phyloP scores from a whole-genome alignment of 805 yeast genomes.

The Scheffersomyces ergatensis region DNA sequence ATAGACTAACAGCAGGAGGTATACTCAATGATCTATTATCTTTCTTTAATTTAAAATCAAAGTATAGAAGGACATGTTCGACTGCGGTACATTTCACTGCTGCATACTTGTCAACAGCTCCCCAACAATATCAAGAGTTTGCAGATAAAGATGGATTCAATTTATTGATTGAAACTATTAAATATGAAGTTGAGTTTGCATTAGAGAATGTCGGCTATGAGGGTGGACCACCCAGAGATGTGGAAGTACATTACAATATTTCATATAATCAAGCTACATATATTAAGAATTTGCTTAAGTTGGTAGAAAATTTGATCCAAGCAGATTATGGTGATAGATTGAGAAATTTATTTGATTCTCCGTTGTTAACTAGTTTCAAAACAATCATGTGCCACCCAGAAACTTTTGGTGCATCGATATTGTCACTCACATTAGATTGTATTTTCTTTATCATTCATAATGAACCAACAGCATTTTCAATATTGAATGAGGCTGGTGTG shows the following conservation, averaged over 20 bases:
- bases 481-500: slow-evolving; percentile 74
- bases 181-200: slow-evolving; percentile 64
- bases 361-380: slow-evolving; percentile 62
- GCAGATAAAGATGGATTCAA: slow-evolving; percentile 66
- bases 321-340: slow-evolving; percentile 82
- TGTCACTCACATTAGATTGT: slow-evolving; percentile 60
- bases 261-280: slow-evolving; percentile 58
- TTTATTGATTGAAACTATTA: slow-evolving; percentile 56
- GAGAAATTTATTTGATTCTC: slow-evolving; percentile 83
- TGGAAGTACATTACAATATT: slow-evolving; percentile 50
- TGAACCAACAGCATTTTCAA: slow-evolving; percentile 85
- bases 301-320: slow-evolving; percentile 61
- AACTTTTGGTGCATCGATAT: slow-evolving; percentile 64
- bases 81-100: slow-evolving; percentile 63
- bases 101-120: slow-evolving; percentile 33
- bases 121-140: slow-evolving; percentile 59
- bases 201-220: slow-evolving; percentile 55
- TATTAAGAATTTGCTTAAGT: slow-evolving; percentile 51
- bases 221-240: slow-evolving; percentile 55
- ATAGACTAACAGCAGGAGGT: slow-evolving; percentile 72
- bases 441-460: slow-evolving; percentile 74
- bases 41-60: slow-evolving; percentile 52
- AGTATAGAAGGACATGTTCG: slow-evolving; percentile 55
- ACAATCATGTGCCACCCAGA: slow-evolving; percentile 53
- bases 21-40: slow-evolving; percentile 63